Percentiles rank a stretch among this genome's conserved stretches.
Conservation (phyloP, 805 yeast species). For the Isabelozyma pseudorhagii region DNA sequence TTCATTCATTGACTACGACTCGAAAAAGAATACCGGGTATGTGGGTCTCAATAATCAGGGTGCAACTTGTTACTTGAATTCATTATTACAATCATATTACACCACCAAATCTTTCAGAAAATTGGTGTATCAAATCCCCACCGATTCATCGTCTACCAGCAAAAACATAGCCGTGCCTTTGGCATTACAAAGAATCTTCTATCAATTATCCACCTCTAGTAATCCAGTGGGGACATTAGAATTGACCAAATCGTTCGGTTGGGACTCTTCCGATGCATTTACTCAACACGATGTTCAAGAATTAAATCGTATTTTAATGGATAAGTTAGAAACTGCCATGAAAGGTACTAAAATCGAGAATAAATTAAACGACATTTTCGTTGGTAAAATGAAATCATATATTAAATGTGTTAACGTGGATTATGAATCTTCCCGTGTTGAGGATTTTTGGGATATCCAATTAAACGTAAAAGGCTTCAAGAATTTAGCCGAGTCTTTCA, state of each 20-base stretch:
- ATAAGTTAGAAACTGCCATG: slow-evolving; percentile 85
- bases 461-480: slow-evolving; percentile 83
- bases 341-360: slow-evolving; percentile 70
- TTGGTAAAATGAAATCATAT: slow-evolving; percentile 94
- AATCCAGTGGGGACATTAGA: slow-evolving; percentile 82
- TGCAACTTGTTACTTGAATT: slow-evolving; percentile 95
- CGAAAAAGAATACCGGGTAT: slow-evolving; percentile 82
- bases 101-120: slow-evolving; percentile 80
- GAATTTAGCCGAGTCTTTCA: slow-evolving; percentile 71
- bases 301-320: slow-evolving; percentile 92
- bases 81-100: slow-evolving; percentile 84
- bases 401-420: slow-evolving; percentile 91
- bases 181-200: slow-evolving; percentile 86
- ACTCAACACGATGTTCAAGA: slow-evolving; percentile 99
- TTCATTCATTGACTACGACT: slow-evolving; percentile 77
- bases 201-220: slow-evolving; percentile 67
- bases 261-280: slow-evolving; percentile 95
- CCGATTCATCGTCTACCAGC: slow-evolving; percentile 39
- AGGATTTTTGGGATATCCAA: slow-evolving; percentile 98
- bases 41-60: slow-evolving; percentile 96
- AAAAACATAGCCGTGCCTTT: slow-evolving; percentile 59
- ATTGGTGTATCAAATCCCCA: slow-evolving; percentile 87
- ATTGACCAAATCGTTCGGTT: slow-evolving; percentile 89
- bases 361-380: slow-evolving; percentile 72
- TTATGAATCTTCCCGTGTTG: slow-evolving; percentile 86